Percentiles rank a stretch among this genome's conserved stretches.
phyloP scores from a whole-genome alignment of 116 monocot genomes.

The Cymodocea nodosa region DNA sequence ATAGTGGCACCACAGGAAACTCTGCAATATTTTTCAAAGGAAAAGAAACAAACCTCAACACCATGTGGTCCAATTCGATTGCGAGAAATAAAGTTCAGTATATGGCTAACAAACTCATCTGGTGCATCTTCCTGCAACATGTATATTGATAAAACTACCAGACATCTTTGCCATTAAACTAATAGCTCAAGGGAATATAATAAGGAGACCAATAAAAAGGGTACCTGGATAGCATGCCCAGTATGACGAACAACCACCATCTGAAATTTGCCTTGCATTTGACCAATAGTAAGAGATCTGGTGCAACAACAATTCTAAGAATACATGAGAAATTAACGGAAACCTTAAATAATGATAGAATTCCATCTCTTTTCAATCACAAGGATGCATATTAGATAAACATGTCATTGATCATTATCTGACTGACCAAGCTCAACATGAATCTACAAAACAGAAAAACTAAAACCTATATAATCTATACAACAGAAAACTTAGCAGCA shows the following conservation, averaged over 20 bases:
- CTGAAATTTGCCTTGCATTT: slow-evolving; percentile 99
- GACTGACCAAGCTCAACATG: too few species aligned
- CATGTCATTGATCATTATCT: too few species aligned
- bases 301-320: slow-evolving; percentile 1
- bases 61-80: slow-evolving; percentile 87
- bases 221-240: slow-evolving; percentile 96
- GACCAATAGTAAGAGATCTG: slow-evolving; percentile 95
- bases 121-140: slow-evolving; percentile 91
- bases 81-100: slow-evolving; percentile 88
- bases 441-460: too few species aligned
- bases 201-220: not conserved
- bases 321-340: too few species aligned
- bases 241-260: slow-evolving; percentile 75
- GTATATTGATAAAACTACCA: not conserved
- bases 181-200: too few species aligned
- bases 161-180: too few species aligned
- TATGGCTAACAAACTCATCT: slow-evolving; percentile 73
- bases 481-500: too few species aligned
- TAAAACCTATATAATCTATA: too few species aligned
- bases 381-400: too few species aligned
- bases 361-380: too few species aligned
- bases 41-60: slow-evolving; percentile 51
- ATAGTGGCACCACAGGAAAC: too few species aligned
- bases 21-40: not conserved
- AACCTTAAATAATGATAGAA: too few species aligned